Conservation (phyloP, 805 yeast species). For the Wickerhamomyces bisporus region DNA sequence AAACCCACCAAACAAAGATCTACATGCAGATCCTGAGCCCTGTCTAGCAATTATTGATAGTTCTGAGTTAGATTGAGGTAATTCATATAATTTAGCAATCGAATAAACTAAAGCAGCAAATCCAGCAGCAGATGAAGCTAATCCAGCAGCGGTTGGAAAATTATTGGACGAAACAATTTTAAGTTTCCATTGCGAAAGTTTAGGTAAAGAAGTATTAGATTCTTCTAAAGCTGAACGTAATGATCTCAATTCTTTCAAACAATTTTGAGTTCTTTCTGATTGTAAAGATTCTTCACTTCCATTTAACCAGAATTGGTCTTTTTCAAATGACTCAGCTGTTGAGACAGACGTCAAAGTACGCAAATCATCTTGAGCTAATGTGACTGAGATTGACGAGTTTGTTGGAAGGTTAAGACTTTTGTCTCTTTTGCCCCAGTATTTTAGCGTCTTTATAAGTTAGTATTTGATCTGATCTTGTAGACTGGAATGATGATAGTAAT, state of each 20-base stretch:
- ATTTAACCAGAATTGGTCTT: slow-evolving; percentile 79
- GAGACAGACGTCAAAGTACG: slow-evolving; percentile 90
- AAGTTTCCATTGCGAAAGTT: slow-evolving; percentile 57
- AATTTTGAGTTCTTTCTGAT: slow-evolving; percentile 60
- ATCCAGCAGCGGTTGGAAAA: slow-evolving; percentile 98
- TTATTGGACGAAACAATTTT: slow-evolving; percentile 90
- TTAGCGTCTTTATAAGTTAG: slow-evolving; percentile 55
- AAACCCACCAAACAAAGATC: slow-evolving; percentile 94
- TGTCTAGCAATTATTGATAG: slow-evolving; percentile 92
- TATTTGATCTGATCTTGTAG: background rate
- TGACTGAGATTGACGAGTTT: slow-evolving; percentile 91
- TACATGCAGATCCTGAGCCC: slow-evolving; percentile 98
- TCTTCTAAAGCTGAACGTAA: slow-evolving; percentile 61
- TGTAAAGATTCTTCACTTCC: slow-evolving; percentile 74
- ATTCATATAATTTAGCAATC: slow-evolving; percentile 76
- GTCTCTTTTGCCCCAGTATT: slow-evolving; percentile 99
- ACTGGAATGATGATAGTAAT: background rate
- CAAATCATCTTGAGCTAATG: slow-evolving; percentile 85
- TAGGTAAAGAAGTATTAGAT: slow-evolving; percentile 47
- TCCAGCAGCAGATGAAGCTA: slow-evolving; percentile 98
- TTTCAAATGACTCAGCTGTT: slow-evolving; percentile 47
- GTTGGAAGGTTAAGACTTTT: slow-evolving; percentile 86
- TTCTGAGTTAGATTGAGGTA: slow-evolving; percentile 82
- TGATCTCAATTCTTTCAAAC: slow-evolving; percentile 68
- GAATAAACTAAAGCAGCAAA: slow-evolving; percentile 92